phyloP scores from a whole-genome alignment of 2,329 filamentous ascomycete species.

The Claviceps africana region DNA sequence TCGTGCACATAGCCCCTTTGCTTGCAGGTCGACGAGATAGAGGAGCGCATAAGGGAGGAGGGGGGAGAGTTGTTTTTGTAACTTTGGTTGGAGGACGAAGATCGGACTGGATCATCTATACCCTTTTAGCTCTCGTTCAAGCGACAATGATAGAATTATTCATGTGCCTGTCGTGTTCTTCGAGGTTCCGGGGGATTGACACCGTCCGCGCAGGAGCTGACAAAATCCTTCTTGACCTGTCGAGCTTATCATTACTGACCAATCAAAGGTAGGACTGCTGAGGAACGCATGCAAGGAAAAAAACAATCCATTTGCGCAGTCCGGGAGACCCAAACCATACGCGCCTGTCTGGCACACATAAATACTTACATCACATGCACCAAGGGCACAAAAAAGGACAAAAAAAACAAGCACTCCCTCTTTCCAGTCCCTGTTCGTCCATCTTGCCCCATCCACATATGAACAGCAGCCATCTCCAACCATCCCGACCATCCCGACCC shows the following conservation, averaged over 20 bases:
- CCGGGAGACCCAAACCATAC: too few species aligned
- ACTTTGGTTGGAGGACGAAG: neutral
- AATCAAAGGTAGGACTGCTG: neutral
- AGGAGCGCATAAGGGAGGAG: neutral
- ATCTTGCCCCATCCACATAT: neutral
- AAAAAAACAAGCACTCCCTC: neutral
- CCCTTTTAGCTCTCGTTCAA: neutral
- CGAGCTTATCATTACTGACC: too few species aligned
- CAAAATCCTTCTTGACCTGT: neutral
- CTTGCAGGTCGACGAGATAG: constrained; percentile 7
- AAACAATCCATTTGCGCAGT: neutral
- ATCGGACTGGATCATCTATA: neutral
- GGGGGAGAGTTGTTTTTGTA: neutral
- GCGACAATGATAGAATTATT: neutral
- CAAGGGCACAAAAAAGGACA: neutral
- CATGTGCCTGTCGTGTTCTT: neutral
- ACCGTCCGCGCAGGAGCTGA: neutral
- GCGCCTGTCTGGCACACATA: too few species aligned
- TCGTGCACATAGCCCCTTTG: constrained; percentile 8
- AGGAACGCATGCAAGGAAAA: neutral
- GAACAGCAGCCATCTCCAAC: neutral
- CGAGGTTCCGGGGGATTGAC: neutral
- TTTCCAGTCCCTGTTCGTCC: neutral
- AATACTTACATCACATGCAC: too few species aligned
- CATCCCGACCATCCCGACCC: too few species aligned